phyloP scores from a whole-genome alignment of 2,329 filamentous ascomycete genomes.

The Rutstroemia sp. region DNA sequence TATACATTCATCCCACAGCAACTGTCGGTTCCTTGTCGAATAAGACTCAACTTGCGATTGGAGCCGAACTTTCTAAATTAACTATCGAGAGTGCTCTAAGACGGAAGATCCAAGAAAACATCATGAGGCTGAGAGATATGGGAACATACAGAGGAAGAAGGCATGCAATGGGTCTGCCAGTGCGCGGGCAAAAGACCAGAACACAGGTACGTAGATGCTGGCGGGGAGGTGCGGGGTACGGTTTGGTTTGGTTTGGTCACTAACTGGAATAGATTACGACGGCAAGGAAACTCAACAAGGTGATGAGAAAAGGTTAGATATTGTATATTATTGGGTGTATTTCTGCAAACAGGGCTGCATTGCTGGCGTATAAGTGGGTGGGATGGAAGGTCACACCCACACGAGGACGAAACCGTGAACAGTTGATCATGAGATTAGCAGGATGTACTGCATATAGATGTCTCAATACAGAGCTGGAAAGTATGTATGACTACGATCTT shows the following conservation, averaged over 20 bases:
- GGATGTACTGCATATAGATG: too few relatives aligned
- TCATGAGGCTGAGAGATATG: conserved; percentile 80
- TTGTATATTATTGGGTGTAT: background rate
- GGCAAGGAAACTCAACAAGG: conserved; percentile 53
- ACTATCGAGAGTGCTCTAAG: conserved; percentile 86
- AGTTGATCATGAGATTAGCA: too few relatives aligned
- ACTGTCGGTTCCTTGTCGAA: conserved; percentile 68
- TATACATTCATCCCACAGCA: conserved; percentile 78
- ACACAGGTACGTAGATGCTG: conserved; percentile 48
- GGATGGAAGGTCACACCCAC: too few relatives aligned
- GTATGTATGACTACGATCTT: too few relatives aligned
- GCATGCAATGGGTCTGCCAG: conserved; percentile 88
- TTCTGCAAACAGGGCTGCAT: conserved; percentile 1
- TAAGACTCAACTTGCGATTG: conserved; percentile 73
- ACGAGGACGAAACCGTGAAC: too few relatives aligned
- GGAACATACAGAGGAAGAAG: conserved; percentile 81
- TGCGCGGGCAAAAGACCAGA: conserved; percentile 82
- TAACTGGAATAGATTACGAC: conserved; percentile 42
- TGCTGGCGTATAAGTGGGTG: background rate
- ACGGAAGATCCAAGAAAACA: conserved; percentile 74
- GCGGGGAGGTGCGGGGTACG: background rate
- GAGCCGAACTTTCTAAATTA: conserved; percentile 80
- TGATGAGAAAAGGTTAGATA: conserved; percentile 40
- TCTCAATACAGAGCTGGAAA: too few relatives aligned
- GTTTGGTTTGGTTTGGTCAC: background rate